Conservation (phyloP, 768 basidiomycete species). For the Thelephora ganbajun region DNA sequence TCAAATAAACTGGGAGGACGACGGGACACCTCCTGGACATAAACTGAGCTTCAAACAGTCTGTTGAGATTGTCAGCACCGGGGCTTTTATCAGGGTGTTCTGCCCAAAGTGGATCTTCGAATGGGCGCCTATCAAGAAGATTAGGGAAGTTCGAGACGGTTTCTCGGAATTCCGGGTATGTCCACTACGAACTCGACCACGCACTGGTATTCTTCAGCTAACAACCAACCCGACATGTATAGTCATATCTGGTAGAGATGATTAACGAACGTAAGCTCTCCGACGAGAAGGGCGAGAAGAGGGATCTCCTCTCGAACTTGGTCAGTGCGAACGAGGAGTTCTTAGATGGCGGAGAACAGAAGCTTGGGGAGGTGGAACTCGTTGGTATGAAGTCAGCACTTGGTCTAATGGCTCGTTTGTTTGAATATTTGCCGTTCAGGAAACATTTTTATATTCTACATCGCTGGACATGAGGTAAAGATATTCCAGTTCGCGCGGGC, state of each 20-base stretch:
- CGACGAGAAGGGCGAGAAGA: conserved; percentile 23
- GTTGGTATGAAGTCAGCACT: conserved; percentile 14
- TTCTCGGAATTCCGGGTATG: conserved; percentile 17
- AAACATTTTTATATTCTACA: conserved; percentile 28
- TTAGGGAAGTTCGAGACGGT: too few species aligned
- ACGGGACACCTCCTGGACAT: too few species aligned
- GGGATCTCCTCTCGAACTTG: conserved; percentile 41
- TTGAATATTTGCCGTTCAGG: conserved; percentile 6
- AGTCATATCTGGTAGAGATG: conserved; percentile 41
- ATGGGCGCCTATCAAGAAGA: too few species aligned
- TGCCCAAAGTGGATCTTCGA: conserved; percentile 15
- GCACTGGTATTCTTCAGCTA: background rate
- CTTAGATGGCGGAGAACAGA: conserved; percentile 12
- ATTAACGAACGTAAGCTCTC: conserved; percentile 26
- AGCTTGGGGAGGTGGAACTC: conserved; percentile 28
- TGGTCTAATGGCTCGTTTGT: background rate
- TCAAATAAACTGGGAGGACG: too few species aligned
- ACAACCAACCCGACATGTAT: background rate
- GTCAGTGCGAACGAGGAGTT: conserved; percentile 34
- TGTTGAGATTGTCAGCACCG: too few species aligned
- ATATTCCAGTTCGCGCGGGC: background rate
- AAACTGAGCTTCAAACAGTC: too few species aligned
- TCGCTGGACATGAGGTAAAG: conserved; percentile 44
- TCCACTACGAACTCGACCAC: background rate
- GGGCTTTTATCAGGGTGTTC: conserved; percentile 14